phyloP scores from a whole-genome alignment of 345 rosid species.

The Moringa oleifera region DNA sequence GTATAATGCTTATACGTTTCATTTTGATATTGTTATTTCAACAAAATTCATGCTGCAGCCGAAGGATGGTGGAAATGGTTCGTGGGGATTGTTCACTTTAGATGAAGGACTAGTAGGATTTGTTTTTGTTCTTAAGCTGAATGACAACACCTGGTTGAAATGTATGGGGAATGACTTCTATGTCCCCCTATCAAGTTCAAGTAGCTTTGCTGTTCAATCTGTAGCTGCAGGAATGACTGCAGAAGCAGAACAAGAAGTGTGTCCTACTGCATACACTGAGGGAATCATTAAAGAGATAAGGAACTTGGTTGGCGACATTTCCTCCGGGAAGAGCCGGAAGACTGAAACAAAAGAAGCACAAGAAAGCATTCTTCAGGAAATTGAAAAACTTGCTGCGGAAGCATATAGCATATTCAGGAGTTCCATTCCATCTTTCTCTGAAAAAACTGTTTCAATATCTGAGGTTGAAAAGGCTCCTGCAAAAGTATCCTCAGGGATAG shows the following conservation, averaged over 20 bases:
- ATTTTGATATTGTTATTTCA: constrained; percentile 14
- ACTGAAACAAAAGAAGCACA: constrained; percentile 67
- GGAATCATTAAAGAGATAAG: constrained; percentile 78
- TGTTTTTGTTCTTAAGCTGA: constrained; percentile 78
- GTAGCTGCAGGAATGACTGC: constrained; percentile 23
- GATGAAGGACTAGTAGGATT: constrained; percentile 59
- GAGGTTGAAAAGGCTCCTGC: constrained; percentile 37
- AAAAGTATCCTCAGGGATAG: constrained; percentile 67
- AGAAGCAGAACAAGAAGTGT: constrained; percentile 39
- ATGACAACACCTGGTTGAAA: constrained; percentile 65
- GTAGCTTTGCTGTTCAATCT: constrained; percentile 32
- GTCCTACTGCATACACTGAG: constrained; percentile 39
- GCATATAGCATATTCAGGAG: constrained; percentile 92
- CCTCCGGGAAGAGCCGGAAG: constrained; percentile 46
- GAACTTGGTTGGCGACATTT: constrained; percentile 63
- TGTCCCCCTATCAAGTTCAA: constrained; percentile 52
- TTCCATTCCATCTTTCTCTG: constrained; percentile 53
- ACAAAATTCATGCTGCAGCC: constrained; percentile 42
- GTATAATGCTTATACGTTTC: constrained; percentile 4
- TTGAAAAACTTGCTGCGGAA: constrained; percentile 96
- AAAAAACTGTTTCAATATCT: constrained; percentile 39
- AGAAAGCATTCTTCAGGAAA: constrained; percentile 83
- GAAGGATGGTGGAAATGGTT: constrained; percentile 49
- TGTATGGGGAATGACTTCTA: constrained; percentile 69
- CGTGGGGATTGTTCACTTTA: constrained; percentile 55